A percentile compares a stretch with the other conserved stretches of the same genome.
Evolutionary conservation across 31 red algal genomes (phyloP).

Genomic region (Endocladia muricata): DNA sequence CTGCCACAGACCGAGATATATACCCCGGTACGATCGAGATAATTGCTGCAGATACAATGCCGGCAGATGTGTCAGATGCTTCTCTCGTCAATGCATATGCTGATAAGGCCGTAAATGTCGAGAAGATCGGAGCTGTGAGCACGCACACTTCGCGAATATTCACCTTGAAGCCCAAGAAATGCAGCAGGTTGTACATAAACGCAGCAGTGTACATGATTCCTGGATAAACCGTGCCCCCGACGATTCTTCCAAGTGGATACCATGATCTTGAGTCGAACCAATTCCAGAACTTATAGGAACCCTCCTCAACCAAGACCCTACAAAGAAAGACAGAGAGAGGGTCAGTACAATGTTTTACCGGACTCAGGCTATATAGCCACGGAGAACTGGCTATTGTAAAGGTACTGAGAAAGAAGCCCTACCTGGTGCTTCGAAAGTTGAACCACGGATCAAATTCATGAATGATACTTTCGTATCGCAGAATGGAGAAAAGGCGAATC

Average conservation of each 20-base stretch:
- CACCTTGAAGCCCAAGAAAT: constrained; percentile 76
- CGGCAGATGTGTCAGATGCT: constrained; percentile 56
- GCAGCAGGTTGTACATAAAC: constrained; percentile 75
- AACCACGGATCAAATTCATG: constrained; percentile 99
- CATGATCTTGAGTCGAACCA: constrained; percentile 97
- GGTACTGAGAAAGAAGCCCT: neutral
- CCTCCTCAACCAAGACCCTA: constrained; percentile 82
- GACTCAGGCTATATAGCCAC: too few species aligned
- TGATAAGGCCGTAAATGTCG: constrained; percentile 80
- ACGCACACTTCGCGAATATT: constrained; percentile 95
- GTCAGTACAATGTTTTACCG: too few species aligned
- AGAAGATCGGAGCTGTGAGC: constrained; percentile 86
- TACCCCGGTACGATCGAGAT: constrained; percentile 94
- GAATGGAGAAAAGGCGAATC: constrained; percentile 80
- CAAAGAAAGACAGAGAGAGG: too few species aligned
- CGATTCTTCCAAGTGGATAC: constrained; percentile 94
- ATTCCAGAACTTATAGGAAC: constrained; percentile 97
- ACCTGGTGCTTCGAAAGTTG: constrained; percentile 88
- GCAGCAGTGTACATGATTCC: constrained; percentile 99
- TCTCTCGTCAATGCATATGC: constrained; percentile 82
- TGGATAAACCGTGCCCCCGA: constrained; percentile 97
- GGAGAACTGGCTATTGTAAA: neutral
- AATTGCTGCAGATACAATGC: constrained; percentile 84
- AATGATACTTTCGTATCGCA: constrained; percentile 94
- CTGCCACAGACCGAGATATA: constrained; percentile 91